A percentile compares a stretch with the other conserved stretches of the same genome.
Conservation (phyloP, 1,284 basidiomycete species). For the Sanghuangporus baumii region DNA sequence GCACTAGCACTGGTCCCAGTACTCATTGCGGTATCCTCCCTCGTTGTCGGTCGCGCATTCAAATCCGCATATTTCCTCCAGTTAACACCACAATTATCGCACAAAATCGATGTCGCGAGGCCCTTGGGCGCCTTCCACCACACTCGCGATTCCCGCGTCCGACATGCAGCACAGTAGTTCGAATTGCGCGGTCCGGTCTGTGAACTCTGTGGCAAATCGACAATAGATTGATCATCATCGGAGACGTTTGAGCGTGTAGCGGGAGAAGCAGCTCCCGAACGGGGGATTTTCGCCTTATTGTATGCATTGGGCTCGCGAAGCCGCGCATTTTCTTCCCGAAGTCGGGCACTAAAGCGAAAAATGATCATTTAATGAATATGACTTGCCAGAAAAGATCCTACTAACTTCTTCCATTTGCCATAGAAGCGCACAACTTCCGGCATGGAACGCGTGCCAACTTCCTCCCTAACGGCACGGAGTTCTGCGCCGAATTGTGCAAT, state of each 20-base stretch:
- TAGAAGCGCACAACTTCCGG: constrained; percentile 81
- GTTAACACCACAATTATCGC: constrained; percentile 73
- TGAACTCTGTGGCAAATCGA: constrained; percentile 45
- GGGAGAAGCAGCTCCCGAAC: constrained; percentile 17
- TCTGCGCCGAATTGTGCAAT: constrained; percentile 71
- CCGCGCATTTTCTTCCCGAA: constrained; percentile 59
- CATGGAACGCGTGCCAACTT: constrained; percentile 64
- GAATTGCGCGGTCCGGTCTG: constrained; percentile 31
- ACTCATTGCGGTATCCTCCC: constrained; percentile 49
- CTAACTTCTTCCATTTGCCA: constrained; percentile 80
- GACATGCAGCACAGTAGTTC: constrained; percentile 68
- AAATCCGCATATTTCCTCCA: constrained; percentile 90
- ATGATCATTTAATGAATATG: constrained; percentile 16
- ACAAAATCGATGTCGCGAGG: constrained; percentile 64
- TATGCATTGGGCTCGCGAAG: constrained; percentile 44
- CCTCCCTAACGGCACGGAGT: constrained; percentile 70
- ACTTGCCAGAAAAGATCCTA: constrained; percentile 9
- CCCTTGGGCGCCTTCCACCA: constrained; percentile 90
- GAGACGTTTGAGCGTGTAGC: constrained; percentile 31
- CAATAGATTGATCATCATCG: constrained; percentile 59
- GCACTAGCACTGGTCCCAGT: background rate
- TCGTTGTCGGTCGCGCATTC: constrained; percentile 55
- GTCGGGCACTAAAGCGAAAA: constrained; percentile 40
- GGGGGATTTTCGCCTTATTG: constrained; percentile 20
- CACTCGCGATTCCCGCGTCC: constrained; percentile 62